Percentiles rank a stretch among this genome's conserved stretches.
Conservation (phyloP, 2,329 filamentous ascomycete genomes). For the Xylariomycetidae sp. region DNA sequence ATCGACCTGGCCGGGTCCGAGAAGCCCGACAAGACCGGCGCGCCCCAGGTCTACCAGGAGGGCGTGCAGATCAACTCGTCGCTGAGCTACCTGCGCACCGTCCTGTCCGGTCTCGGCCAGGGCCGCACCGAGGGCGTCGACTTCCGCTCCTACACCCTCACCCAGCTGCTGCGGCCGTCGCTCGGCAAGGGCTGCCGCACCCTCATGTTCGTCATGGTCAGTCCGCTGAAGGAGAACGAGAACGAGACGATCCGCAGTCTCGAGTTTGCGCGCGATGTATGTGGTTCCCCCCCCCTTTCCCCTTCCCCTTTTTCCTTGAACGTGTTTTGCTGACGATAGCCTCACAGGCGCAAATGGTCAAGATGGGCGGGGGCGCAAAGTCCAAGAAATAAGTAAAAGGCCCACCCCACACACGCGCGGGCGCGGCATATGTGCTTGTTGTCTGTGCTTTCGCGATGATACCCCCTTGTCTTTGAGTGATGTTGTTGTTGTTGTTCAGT, state of each 20-base stretch:
- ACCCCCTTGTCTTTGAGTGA: too few relatives aligned
- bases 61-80: constrained; percentile 98
- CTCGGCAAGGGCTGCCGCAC: constrained; percentile 95
- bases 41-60: constrained; percentile 82
- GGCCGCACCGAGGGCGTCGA: constrained; percentile 76
- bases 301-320: background rate
- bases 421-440: constrained; percentile 22
- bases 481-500: constrained; percentile 5
- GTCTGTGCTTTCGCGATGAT: too few relatives aligned
- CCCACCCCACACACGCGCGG: background rate
- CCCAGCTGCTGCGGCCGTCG: constrained; percentile 90
- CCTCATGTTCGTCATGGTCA: constrained; percentile 99
- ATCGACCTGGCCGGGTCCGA: constrained; percentile 95
- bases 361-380: constrained; percentile 22
- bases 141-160: constrained; percentile 95
- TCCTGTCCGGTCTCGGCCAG: constrained; percentile 86
- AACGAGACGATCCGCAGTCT: constrained; percentile 91
- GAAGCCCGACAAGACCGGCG: constrained; percentile 63
- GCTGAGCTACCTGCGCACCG: constrained; percentile 84
- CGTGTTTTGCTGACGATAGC: constrained; percentile 2
- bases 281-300: constrained; percentile 11
- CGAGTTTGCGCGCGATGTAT: constrained; percentile 89
- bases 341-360: constrained; percentile 24
- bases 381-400: constrained; percentile 14
- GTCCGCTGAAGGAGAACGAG: constrained; percentile 81